Evolutionary conservation across 1,284 basidiomycete genomes (phyloP).

Genomic region (Ustilago lituana): DNA sequence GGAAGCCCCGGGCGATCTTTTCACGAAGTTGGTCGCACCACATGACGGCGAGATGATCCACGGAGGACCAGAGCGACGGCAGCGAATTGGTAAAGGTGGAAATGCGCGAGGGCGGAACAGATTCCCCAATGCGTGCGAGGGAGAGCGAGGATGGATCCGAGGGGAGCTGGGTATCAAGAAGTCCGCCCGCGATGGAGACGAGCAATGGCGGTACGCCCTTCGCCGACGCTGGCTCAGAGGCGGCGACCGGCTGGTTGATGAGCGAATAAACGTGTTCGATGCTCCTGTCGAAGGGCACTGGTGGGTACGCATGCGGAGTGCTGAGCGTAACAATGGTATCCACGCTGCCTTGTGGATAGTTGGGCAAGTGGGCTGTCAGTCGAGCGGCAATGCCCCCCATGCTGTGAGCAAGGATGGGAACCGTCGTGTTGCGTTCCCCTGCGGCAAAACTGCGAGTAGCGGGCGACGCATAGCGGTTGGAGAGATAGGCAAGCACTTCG

Average conservation of each 20-base stretch:
- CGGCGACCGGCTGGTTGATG: conserved; percentile 58
- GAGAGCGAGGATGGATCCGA: conserved; percentile 87
- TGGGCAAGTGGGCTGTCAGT: conserved; percentile 74
- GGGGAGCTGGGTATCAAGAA: conserved; percentile 89
- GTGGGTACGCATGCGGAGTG: conserved; percentile 87
- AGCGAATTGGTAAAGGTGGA: conserved; percentile 80
- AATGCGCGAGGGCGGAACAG: conserved; percentile 66
- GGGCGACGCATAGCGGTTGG: conserved; percentile 76
- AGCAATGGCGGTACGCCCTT: conserved; percentile 70
- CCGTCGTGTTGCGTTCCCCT: conserved; percentile 63
- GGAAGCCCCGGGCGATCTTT: conserved; percentile 74
- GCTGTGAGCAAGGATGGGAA: conserved; percentile 89
- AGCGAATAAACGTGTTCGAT: conserved; percentile 78
- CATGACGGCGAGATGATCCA: conserved; percentile 94
- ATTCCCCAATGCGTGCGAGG: conserved; percentile 40
- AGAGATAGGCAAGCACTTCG: conserved; percentile 79
- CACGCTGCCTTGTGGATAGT: conserved; percentile 69
- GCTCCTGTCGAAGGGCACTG: conserved; percentile 83
- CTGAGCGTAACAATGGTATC: conserved; percentile 91
- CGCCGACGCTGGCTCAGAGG: background rate
- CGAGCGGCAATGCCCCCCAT: conserved; percentile 97
- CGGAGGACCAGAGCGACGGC: conserved; percentile 90
- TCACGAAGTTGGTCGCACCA: conserved; percentile 98
- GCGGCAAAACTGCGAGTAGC: conserved; percentile 50
- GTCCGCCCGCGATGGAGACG: conserved; percentile 88